phyloP scores from a whole-genome alignment of 2,329 filamentous ascomycete species.

The Didymella sp. region DNA sequence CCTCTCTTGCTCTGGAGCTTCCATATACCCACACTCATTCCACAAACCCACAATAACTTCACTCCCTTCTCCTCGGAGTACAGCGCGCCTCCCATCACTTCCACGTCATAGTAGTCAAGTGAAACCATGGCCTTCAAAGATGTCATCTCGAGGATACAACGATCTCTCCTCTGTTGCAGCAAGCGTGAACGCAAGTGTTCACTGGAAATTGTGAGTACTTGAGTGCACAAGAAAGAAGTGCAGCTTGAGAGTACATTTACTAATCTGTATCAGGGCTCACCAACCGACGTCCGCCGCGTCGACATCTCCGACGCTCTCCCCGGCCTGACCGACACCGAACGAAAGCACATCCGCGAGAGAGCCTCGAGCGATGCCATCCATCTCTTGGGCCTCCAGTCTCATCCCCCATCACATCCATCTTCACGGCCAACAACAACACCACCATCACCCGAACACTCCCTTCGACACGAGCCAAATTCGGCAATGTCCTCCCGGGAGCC shows the following conservation, averaged over 20 bases:
- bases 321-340: slow-evolving; percentile 39
- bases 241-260: background rate
- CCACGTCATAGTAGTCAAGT: background rate
- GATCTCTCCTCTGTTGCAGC: slow-evolving; percentile 38
- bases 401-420: slow-evolving; percentile 21
- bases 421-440: slow-evolving; percentile 22
- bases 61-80: background rate
- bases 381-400: slow-evolving; percentile 31
- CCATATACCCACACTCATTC: slow-evolving; percentile 15
- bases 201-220: slow-evolving; percentile 31
- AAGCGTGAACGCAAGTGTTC: slow-evolving; percentile 29
- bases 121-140: slow-evolving; percentile 35
- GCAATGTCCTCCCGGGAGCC: slow-evolving; percentile 26
- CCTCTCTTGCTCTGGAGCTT: slow-evolving; percentile 18
- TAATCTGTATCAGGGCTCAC: slow-evolving; percentile 31
- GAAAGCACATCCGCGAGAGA: slow-evolving; percentile 41
- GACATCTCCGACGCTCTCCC: slow-evolving; percentile 39
- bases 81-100: background rate
- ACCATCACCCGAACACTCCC: slow-evolving; percentile 22
- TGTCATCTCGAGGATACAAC: slow-evolving; percentile 29
- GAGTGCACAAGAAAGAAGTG: background rate
- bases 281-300: slow-evolving; percentile 41
- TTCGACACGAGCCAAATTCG: slow-evolving; percentile 15
- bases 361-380: slow-evolving; percentile 39
- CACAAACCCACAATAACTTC: background rate